A percentile compares a stretch with the other conserved stretches of the same genome.
Conservation (phyloP, 2,329 filamentous ascomycete species). For the Alternaria sp. region DNA sequence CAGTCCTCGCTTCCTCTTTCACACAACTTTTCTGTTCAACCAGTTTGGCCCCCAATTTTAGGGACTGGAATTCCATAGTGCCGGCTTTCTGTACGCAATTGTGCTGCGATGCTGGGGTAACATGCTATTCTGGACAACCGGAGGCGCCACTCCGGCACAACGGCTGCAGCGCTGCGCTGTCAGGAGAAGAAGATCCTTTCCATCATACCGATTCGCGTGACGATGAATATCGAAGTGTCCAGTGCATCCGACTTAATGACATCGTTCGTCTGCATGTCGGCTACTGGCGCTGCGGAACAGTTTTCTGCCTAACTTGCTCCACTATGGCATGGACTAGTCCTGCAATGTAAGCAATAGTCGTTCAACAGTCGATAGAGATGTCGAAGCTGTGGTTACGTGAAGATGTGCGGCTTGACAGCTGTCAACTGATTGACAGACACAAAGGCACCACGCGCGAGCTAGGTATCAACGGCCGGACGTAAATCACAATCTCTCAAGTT, state of each 20-base stretch:
- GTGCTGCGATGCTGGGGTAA: slow-evolving; percentile 20
- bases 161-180: slow-evolving; percentile 15
- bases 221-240: slow-evolving; percentile 9
- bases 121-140: slow-evolving; percentile 18
- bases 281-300: slow-evolving; percentile 24
- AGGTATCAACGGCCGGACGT: slow-evolving; percentile 30
- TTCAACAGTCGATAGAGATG: slow-evolving; percentile 13
- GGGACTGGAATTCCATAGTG: slow-evolving; percentile 21
- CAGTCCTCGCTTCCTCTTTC: slow-evolving; percentile 38
- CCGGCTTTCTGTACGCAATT: slow-evolving; percentile 21
- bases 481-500: background rate
- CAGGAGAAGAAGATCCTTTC: slow-evolving; percentile 2
- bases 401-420: slow-evolving; percentile 12
- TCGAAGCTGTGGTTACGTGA: slow-evolving; percentile 2
- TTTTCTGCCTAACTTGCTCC: slow-evolving; percentile 33
- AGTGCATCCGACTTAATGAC: slow-evolving; percentile 21
- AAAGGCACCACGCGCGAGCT: slow-evolving; percentile 30
- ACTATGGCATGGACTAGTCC: slow-evolving; percentile 25
- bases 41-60: slow-evolving; percentile 44
- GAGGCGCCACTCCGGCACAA: slow-evolving; percentile 23
- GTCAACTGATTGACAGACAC: slow-evolving; percentile 21
- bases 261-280: slow-evolving; percentile 25
- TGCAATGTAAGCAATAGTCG: slow-evolving; percentile 34
- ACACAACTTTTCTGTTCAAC: slow-evolving; percentile 27
- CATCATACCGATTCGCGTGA: background rate